A percentile compares a stretch with the other conserved stretches of the same genome.
Evolutionary conservation across 176 grass and related monocot species (phyloP).

Genomic region (sorghum (Sorghum bicolor)): DNA sequence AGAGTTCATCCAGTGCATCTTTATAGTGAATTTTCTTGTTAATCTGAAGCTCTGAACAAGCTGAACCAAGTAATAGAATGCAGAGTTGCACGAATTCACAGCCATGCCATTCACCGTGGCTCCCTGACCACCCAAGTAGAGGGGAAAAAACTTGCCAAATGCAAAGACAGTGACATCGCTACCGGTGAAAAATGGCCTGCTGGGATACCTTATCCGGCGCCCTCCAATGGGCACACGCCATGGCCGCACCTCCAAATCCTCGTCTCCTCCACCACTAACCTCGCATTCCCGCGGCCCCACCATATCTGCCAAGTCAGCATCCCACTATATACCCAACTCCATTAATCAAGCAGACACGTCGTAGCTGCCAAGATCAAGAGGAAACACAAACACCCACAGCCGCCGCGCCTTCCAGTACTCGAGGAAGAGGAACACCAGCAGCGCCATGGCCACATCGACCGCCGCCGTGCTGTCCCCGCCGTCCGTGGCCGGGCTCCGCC

Average conservation of each 20-base stretch:
- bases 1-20: neutral
- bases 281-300: slow-evolving; percentile 12
- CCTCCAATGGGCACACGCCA: slow-evolving; percentile 57
- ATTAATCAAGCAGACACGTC: neutral
- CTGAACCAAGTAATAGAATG: neutral
- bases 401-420: neutral
- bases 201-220: slow-evolving; percentile 50
- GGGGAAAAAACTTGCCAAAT: neutral
- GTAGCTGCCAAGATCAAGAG: neutral
- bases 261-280: slow-evolving; percentile 30
- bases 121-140: neutral
- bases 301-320: slow-evolving; percentile 44
- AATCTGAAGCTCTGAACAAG: neutral
- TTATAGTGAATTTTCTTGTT: neutral
- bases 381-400: neutral
- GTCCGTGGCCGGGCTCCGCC: slow-evolving; percentile 53
- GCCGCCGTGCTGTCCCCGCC: slow-evolving; percentile 45
- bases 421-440: no score
- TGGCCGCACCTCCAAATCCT: slow-evolving; percentile 27
- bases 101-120: neutral
- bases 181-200: neutral
- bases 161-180: neutral
- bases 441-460: slow-evolving; percentile 46
- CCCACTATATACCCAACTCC: slow-evolving; percentile 27
- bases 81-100: neutral